Evolutionary conservation across 192 early-diverging fungal genomes (phyloP).

Genomic region (Dissophora globulifera): DNA sequence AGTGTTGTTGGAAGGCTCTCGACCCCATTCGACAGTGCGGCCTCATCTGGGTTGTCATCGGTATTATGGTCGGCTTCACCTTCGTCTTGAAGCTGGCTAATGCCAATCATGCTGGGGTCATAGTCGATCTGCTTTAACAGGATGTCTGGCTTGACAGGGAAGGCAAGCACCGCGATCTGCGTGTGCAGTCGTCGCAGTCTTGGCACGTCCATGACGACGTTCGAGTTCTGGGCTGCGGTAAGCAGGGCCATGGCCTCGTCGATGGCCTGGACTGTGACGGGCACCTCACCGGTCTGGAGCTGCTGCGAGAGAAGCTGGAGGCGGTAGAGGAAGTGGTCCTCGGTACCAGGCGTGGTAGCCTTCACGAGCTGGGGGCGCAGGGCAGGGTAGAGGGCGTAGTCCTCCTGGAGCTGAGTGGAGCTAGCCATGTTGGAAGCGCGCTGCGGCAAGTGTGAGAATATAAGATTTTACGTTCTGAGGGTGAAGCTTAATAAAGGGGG

Average conservation of each 20-base stretch:
- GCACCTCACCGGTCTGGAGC: constrained; percentile 16
- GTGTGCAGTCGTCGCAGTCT: constrained; percentile 8
- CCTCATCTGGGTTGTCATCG: background rate
- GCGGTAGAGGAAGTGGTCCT: constrained; percentile 36
- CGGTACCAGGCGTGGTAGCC: constrained; percentile 19
- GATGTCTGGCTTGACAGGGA: constrained; percentile 39
- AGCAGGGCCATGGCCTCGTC: constrained; percentile 17
- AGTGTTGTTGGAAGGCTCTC: constrained; percentile 14
- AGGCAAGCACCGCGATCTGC: constrained; percentile 38
- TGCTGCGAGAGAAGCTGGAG: constrained; percentile 23
- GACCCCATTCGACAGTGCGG: constrained; percentile 1
- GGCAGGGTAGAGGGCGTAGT: constrained; percentile 40
- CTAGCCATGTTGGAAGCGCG: background rate
- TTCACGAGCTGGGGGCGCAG: constrained; percentile 29
- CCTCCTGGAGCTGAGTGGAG: constrained; percentile 18
- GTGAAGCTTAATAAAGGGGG: too few relatives aligned
- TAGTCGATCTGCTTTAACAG: constrained; percentile 18
- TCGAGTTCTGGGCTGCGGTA: constrained; percentile 19
- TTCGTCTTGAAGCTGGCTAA: background rate
- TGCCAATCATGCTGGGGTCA: background rate
- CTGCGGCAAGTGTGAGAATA: too few relatives aligned
- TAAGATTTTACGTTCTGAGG: too few relatives aligned
- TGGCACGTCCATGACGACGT: background rate
- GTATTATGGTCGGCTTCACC: background rate
- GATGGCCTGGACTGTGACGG: constrained; percentile 25